Percentiles rank a stretch among this genome's conserved stretches.
Conservation (phyloP, 768 basidiomycete genomes). For the Gymnopilus dilepis region DNA sequence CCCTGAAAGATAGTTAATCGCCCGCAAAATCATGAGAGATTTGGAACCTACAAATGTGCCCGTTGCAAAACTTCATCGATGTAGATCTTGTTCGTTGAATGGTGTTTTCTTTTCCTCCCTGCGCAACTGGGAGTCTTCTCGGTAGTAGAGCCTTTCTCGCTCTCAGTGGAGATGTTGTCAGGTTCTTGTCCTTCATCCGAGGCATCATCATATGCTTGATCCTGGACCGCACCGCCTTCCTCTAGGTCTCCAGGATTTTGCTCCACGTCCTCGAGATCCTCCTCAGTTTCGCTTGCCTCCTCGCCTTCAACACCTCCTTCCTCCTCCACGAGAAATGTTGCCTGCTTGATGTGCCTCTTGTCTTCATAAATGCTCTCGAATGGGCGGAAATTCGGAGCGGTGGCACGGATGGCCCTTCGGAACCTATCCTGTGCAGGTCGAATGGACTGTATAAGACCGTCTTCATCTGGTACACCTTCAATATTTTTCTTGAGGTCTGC, state of each 20-base stretch:
- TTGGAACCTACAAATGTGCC: slow-evolving; percentile 49
- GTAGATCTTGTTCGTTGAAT: slow-evolving; percentile 38
- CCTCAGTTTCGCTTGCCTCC: slow-evolving; percentile 15
- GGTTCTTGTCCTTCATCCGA: too few relatives aligned
- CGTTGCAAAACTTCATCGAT: slow-evolving; percentile 56
- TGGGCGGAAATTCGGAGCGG: slow-evolving; percentile 64
- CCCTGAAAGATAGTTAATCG: slow-evolving; percentile 40
- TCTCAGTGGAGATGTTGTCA: too few relatives aligned
- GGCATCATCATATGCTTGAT: too few relatives aligned
- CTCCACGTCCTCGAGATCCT: too few relatives aligned
- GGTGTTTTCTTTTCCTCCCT: too few relatives aligned
- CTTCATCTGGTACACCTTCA: slow-evolving; percentile 55
- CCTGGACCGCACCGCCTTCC: too few relatives aligned
- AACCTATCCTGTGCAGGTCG: slow-evolving; percentile 55
- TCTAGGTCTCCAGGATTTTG: too few relatives aligned
- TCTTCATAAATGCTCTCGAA: slow-evolving; percentile 34
- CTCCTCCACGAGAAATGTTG: slow-evolving; percentile 28
- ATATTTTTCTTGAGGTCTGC: slow-evolving; percentile 49
- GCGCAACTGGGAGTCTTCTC: too few relatives aligned
- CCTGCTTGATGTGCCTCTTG: slow-evolving; percentile 18
- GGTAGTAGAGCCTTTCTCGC: too few relatives aligned
- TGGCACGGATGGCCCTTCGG: slow-evolving; percentile 49
- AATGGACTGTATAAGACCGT: slow-evolving; percentile 63
- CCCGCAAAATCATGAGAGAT: not conserved
- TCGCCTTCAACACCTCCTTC: slow-evolving; percentile 28